phyloP scores from a whole-genome alignment of 805 yeast genomes.

The Scheffersomyces lignosus region DNA sequence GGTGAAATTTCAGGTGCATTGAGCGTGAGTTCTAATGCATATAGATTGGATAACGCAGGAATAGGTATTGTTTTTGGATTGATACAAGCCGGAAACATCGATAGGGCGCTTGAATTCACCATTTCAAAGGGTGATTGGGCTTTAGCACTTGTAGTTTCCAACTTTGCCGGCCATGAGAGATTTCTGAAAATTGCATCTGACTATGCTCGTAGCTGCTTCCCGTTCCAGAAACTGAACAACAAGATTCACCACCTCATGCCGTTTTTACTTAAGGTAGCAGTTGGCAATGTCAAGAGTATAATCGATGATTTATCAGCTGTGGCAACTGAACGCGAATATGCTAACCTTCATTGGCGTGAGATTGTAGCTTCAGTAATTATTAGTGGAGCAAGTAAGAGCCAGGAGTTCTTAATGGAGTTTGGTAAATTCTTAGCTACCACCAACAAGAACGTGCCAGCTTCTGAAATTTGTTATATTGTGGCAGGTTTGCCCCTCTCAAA shows the following conservation, averaged over 20 bases:
- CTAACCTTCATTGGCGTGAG: slow-evolving; percentile 52
- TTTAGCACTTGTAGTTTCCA: slow-evolving; percentile 69
- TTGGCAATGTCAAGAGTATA: slow-evolving; percentile 59
- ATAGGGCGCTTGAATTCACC: slow-evolving; percentile 63
- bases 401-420: slow-evolving; percentile 50
- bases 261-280: slow-evolving; percentile 58
- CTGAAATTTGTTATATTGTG: slow-evolving; percentile 47
- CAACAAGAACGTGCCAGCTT: slow-evolving; percentile 25
- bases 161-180: slow-evolving; percentile 59
- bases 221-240: slow-evolving; percentile 40
- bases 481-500: slow-evolving; percentile 47
- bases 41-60: slow-evolving; percentile 40
- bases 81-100: slow-evolving; percentile 63
- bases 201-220: slow-evolving; percentile 50
- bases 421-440: slow-evolving; percentile 44
- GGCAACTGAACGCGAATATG: slow-evolving; percentile 47
- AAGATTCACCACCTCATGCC: slow-evolving; percentile 49
- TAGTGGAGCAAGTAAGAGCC: slow-evolving; percentile 24
- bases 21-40: slow-evolving; percentile 36
- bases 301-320: slow-evolving; percentile 48
- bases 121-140: slow-evolving; percentile 72
- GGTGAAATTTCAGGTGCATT: slow-evolving; percentile 23
- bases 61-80: slow-evolving; percentile 31
- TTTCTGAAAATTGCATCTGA: slow-evolving; percentile 60
- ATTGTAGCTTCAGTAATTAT: slow-evolving; percentile 40